phyloP scores from a whole-genome alignment of 306 rosid species.

The Chamaecrista fasciculata region DNA sequence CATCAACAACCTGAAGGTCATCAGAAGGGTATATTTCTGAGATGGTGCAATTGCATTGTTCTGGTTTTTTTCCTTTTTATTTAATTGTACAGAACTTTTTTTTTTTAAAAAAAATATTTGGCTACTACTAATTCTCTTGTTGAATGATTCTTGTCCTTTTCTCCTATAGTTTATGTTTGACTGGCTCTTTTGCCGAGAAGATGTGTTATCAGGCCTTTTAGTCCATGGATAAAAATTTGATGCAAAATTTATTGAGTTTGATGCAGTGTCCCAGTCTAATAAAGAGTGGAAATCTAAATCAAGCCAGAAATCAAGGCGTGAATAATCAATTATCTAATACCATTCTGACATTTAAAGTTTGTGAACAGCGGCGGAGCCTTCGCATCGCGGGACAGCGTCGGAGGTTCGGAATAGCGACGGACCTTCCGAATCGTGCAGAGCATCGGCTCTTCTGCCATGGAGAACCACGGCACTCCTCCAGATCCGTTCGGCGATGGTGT shows the following conservation, averaged over 20 bases:
- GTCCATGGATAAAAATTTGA: constrained; percentile 26
- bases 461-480: too few relatives aligned
- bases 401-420: too few relatives aligned
- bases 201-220: constrained; percentile 15
- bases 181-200: background rate
- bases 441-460: too few relatives aligned
- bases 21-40: constrained; percentile 66
- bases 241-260: constrained; percentile 31
- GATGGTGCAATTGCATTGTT: background rate
- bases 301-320: constrained; percentile 50
- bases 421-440: too few relatives aligned
- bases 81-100: too few relatives aligned
- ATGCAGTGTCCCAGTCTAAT: constrained; percentile 79
- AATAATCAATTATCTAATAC: background rate
- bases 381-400: too few relatives aligned
- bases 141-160: background rate
- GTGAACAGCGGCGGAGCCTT: too few relatives aligned
- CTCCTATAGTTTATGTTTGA: background rate
- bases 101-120: too few relatives aligned
- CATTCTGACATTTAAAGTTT: constrained; percentile 36
- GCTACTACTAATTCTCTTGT: background rate
- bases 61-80: constrained; percentile 11
- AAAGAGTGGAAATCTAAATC: constrained; percentile 95
- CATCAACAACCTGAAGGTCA: constrained; percentile 78
- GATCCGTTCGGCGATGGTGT: too few relatives aligned